These are phyloP conservation scores for Penicillium riverlandense DNA, from an alignment of 495 filamentous ascomycete species.

Conservation along the genomic window DNA sequence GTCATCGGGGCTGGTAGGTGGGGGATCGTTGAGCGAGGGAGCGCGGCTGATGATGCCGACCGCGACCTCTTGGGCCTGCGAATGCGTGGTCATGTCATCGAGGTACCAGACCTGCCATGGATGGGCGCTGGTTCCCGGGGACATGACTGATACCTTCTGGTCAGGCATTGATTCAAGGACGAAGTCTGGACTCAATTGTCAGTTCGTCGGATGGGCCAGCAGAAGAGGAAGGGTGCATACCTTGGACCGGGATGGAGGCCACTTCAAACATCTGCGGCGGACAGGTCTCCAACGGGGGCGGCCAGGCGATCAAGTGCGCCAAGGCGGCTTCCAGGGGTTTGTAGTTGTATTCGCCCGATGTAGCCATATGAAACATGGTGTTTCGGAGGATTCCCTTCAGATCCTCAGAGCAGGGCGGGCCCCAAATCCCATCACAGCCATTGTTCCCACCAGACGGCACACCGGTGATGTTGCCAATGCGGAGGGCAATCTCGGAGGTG, in stretches of 20 bases:
- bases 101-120: constrained; percentile 38
- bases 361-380: constrained; percentile 21
- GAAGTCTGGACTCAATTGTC: constrained; percentile 19
- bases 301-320: constrained; percentile 17
- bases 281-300: constrained; percentile 20
- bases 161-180: constrained; percentile 23
- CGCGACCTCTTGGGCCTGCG: constrained; percentile 34
- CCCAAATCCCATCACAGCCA: constrained; percentile 39
- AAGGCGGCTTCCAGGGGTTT: constrained; percentile 27
- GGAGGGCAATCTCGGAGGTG: constrained; percentile 34
- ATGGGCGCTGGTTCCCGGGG: constrained; percentile 18
- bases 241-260: constrained; percentile 25
- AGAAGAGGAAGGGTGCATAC: constrained; percentile 16
- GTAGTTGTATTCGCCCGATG: constrained; percentile 20
- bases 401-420: constrained; percentile 24
- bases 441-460: constrained; percentile 28
- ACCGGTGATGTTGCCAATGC: constrained; percentile 35
- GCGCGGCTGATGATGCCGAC: constrained; percentile 35
- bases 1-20: constrained; percentile 21
- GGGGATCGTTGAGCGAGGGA: constrained; percentile 21
- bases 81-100: constrained; percentile 25
- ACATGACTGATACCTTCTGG: constrained; percentile 21
- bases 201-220: neutral
- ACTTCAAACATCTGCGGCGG: constrained; percentile 29
- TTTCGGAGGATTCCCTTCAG: constrained; percentile 22